Percentiles rank a stretch among this genome's conserved stretches.
Conservation (phyloP, 2,329 filamentous ascomycete genomes). For the Diaporthe velutina region DNA sequence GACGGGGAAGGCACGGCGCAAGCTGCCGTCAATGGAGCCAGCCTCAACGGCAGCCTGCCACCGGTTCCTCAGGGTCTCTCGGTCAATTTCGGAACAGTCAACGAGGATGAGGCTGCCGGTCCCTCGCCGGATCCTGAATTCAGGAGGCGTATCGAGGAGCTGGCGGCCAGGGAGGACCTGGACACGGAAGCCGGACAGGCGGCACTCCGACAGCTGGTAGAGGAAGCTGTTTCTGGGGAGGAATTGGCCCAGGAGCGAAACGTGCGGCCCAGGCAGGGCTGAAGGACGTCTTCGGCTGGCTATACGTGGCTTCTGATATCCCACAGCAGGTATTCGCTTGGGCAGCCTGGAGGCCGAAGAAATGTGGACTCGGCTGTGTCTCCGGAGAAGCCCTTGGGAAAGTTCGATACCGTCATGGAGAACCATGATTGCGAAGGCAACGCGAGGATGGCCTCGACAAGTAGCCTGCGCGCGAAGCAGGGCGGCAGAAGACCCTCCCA, state of each 20-base stretch:
- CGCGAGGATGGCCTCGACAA: constrained; percentile 59
- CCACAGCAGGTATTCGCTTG: constrained; percentile 72
- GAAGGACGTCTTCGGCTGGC: constrained; percentile 45
- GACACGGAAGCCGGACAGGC: constrained; percentile 83
- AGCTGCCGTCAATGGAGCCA: constrained; percentile 45
- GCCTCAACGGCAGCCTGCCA: constrained; percentile 61
- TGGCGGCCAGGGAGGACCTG: constrained; percentile 88
- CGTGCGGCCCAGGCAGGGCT: constrained; percentile 73
- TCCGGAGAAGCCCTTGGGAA: constrained; percentile 59
- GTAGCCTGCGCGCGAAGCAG: constrained; percentile 62
- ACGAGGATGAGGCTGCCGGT: constrained; percentile 68
- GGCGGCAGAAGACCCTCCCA: constrained; percentile 72
- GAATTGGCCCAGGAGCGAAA: constrained; percentile 73
- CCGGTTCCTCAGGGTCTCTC: constrained; percentile 81
- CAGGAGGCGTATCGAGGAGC: constrained; percentile 86
- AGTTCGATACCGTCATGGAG: constrained; percentile 64
- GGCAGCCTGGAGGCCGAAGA: constrained; percentile 62
- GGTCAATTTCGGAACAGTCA: constrained; percentile 82
- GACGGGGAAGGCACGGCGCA: constrained; percentile 42
- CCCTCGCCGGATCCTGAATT: constrained; percentile 80
- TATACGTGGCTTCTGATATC: constrained; percentile 64
- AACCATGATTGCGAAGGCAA: constrained; percentile 66
- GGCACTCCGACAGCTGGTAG: constrained; percentile 81
- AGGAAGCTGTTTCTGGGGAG: constrained; percentile 81
- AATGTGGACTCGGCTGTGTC: constrained; percentile 65